Evolutionary conservation across 768 basidiomycete genomes (phyloP), one percentile per base, ranked within the genome.

Genomic region (Lactifluus hygrophoroides): DNA sequence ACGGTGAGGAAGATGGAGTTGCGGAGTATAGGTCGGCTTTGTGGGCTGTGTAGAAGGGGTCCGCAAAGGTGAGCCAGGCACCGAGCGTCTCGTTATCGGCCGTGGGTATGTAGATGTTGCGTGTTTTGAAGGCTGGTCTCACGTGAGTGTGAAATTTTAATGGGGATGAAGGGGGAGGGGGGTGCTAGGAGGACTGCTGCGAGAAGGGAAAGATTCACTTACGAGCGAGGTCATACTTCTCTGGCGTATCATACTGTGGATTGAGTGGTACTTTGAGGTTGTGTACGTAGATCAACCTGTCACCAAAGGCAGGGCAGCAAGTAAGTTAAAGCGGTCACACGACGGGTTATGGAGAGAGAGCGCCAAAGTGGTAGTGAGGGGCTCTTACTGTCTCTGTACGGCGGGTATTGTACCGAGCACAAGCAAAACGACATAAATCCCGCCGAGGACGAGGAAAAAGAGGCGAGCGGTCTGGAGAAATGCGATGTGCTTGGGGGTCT

Each of bases 161-260:
- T 32, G 32, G 32, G 42, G 48, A 4, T n/a, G 30, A 46, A 37
- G 7, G 35, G 16, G 23, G 45, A 27, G 42, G 7, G 11, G 37
- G 35, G 9, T 16, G 42, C 14, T 32, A 38, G 27, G 27, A 7
- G 51, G 35, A 1, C 23, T 11, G n/a, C 13, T n/a, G 4, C 5
- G 14, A 16, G 25, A 21, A 35, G 32, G 23, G 17, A 11, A 0
- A 5, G 23, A 47, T 19, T 30, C 11, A 73, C 82, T 64, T 69
- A 92, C 90, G 90, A 28, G 93, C 84, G 54, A 95, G 74, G 1
- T 90, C 88, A 68, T 90, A 90, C 62, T 71, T 78, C 68, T 90
- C 89, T 1, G 94, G 94, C 7, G 72, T 65, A 54, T 82, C 76
- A 64, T 80, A 92, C 30, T 83, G 75, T 0, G 84, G 80, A 58